Evolutionary conservation across 805 yeast species (phyloP).

Genomic region (Maudiozyma serrabonitensis): DNA sequence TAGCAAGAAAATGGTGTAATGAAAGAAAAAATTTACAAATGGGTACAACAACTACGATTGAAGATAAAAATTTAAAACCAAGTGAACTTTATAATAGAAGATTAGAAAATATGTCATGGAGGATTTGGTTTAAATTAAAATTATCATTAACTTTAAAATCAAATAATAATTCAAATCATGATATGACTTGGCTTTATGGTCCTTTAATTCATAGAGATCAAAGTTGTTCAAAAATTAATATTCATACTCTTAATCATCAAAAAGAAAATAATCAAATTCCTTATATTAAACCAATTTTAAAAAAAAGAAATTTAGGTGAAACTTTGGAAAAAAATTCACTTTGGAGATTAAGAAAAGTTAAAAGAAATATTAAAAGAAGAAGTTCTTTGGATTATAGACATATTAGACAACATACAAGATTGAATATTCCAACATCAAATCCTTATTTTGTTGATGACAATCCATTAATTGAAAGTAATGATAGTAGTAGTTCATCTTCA

Average conservation of each 20-base stretch:
- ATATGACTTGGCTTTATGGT: conserved; percentile 95
- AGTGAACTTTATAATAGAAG: conserved; percentile 48
- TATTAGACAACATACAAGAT: background rate
- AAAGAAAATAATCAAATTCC: background rate
- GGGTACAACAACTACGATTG: background rate
- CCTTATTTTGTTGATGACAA: background rate
- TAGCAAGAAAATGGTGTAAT: conserved; percentile 36
- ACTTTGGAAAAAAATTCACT: conserved; percentile 32
- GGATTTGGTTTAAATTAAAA: conserved; percentile 42
- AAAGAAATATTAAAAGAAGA: background rate
- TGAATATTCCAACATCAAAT: background rate
- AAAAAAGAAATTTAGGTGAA: conserved; percentile 71
- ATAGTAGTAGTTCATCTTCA: background rate
- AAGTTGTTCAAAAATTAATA: background rate
- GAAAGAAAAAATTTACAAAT: background rate
- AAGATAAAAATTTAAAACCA: conserved; percentile 39
- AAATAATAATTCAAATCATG: conserved; percentile 27
- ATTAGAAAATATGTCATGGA: conserved; percentile 81
- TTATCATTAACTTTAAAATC: background rate
- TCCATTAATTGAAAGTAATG: background rate
- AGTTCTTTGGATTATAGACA: background rate
- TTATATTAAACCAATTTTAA: conserved; percentile 57
- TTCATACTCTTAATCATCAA: background rate
- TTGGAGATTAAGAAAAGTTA: conserved; percentile 14
- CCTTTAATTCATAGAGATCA: conserved; percentile 34